phyloP scores from a whole-genome alignment of 2,329 filamentous ascomycete genomes.

The Orbilia brochopaga region DNA sequence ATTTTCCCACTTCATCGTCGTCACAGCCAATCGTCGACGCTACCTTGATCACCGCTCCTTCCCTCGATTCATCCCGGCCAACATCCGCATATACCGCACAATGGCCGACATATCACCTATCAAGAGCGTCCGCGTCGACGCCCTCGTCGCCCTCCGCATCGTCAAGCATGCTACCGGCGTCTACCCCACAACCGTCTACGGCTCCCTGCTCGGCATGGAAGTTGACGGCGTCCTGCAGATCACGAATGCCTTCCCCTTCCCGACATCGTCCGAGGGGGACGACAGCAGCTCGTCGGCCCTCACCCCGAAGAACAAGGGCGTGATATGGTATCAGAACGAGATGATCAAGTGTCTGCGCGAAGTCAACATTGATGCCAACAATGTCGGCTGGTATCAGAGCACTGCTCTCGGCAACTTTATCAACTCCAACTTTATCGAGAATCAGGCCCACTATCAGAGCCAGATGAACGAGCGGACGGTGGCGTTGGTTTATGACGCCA shows the following conservation, averaged over 20 bases:
- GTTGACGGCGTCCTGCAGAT: conserved; percentile 79
- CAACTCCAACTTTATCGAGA: conserved; percentile 94
- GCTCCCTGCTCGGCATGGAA: conserved; percentile 93
- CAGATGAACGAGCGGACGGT: conserved; percentile 84
- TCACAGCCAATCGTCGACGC: neutral
- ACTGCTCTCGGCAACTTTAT: conserved; percentile 99
- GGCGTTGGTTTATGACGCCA: conserved; percentile 91
- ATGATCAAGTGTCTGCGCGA: conserved; percentile 97
- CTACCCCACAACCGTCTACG: conserved; percentile 88
- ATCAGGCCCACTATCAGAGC: conserved; percentile 96
- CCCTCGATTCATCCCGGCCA: conserved; percentile 4
- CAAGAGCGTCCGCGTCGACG: conserved; percentile 90
- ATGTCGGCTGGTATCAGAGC: conserved; percentile 97
- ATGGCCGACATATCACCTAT: conserved; percentile 57
- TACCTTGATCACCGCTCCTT: neutral
- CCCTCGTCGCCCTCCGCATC: conserved; percentile 96
- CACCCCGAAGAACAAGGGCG: conserved; percentile 89
- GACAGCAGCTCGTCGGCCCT: conserved; percentile 69
- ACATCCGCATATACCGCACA: conserved; percentile 25
- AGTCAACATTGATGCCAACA: conserved; percentile 98
- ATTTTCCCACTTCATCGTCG: conserved; percentile 28
- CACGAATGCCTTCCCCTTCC: conserved; percentile 95
- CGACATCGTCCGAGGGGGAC: conserved; percentile 59
- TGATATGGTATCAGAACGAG: conserved; percentile 85
- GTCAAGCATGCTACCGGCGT: conserved; percentile 89